Evolutionary conservation across 2,329 filamentous ascomycete genomes (phyloP).

Genomic region (Penicillium sp.): DNA sequence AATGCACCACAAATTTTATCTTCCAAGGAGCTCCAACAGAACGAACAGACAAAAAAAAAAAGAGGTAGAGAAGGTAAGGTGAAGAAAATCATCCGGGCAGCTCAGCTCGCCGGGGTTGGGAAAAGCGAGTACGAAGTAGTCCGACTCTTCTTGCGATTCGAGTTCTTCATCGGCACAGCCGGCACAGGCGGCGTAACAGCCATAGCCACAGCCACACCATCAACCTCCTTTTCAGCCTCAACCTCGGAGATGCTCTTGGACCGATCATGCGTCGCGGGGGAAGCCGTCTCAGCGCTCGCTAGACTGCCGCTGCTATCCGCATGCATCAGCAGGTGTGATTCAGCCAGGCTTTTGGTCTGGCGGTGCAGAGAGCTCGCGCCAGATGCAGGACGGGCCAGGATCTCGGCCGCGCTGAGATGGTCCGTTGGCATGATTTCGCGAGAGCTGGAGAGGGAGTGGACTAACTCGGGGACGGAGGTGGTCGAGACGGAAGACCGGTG

Average conservation of each 20-base stretch:
- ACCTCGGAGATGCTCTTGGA: conserved; percentile 41
- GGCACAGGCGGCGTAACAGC: conserved; percentile 16
- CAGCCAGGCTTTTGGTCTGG: conserved; percentile 42
- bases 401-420: conserved; percentile 26
- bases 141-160: conserved; percentile 38
- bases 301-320: conserved; percentile 30
- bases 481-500: conserved; percentile 52
- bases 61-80: conserved; percentile 3
- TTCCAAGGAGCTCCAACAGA: background rate
- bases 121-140: conserved; percentile 50
- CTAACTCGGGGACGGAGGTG: conserved; percentile 48
- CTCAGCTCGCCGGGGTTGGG: conserved; percentile 29
- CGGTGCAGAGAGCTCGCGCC: conserved; percentile 36
- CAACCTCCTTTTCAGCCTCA: conserved; percentile 17
- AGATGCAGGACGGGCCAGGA: conserved; percentile 25
- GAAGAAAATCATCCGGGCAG: background rate
- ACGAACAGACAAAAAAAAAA: background rate
- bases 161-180: conserved; percentile 31
- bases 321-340: conserved; percentile 34
- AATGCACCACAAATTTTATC: conserved; percentile 8
- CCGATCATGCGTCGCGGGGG: conserved; percentile 36
- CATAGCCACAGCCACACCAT: background rate
- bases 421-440: conserved; percentile 39
- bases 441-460: conserved; percentile 45
- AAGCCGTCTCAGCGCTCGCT: conserved; percentile 28